Evolutionary conservation across 2,329 filamentous ascomycete species (phyloP).

Genomic region (Fusarium aywerte): DNA sequence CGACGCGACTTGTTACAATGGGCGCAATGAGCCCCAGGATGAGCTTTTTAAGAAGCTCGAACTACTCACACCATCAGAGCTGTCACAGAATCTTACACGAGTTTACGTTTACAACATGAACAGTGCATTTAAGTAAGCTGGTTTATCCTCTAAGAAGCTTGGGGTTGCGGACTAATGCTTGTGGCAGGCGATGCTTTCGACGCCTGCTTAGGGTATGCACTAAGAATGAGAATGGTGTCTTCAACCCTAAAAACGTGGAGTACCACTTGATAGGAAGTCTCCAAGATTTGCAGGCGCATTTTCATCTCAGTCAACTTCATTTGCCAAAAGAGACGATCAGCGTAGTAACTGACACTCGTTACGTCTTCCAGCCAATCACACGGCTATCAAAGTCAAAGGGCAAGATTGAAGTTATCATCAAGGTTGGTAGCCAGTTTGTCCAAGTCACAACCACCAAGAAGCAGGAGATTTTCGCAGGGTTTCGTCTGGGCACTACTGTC

Average conservation of each 20-base stretch:
- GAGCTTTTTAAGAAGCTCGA: slow-evolving; percentile 73
- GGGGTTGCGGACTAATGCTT: slow-evolving; percentile 4
- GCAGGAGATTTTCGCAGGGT: slow-evolving; percentile 72
- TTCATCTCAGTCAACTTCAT: slow-evolving; percentile 73
- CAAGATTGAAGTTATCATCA: slow-evolving; percentile 76
- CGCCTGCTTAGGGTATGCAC: slow-evolving; percentile 70
- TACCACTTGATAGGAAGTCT: slow-evolving; percentile 74
- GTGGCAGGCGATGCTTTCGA: slow-evolving; percentile 68
- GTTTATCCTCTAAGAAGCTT: no score
- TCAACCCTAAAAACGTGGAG: slow-evolving; percentile 72
- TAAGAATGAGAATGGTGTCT: slow-evolving; percentile 68
- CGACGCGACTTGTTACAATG: slow-evolving; percentile 76
- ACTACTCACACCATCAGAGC: slow-evolving; percentile 69
- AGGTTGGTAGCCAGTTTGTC: slow-evolving; percentile 75
- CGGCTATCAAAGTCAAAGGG: slow-evolving; percentile 74
- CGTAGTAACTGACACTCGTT: slow-evolving; percentile 73
- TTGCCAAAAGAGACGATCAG: slow-evolving; percentile 77
- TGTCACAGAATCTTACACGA: slow-evolving; percentile 67
- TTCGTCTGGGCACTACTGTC: slow-evolving; percentile 70
- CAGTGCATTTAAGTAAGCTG: slow-evolving; percentile 68
- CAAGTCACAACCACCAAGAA: slow-evolving; percentile 76
- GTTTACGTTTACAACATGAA: slow-evolving; percentile 81
- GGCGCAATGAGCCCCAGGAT: slow-evolving; percentile 73
- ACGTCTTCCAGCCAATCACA: slow-evolving; percentile 72
- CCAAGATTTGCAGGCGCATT: slow-evolving; percentile 72